A percentile compares a stretch with the other conserved stretches of the same genome.
Evolutionary conservation across 306 rosid species (phyloP).

Genomic region (Crataegus laevigata): DNA sequence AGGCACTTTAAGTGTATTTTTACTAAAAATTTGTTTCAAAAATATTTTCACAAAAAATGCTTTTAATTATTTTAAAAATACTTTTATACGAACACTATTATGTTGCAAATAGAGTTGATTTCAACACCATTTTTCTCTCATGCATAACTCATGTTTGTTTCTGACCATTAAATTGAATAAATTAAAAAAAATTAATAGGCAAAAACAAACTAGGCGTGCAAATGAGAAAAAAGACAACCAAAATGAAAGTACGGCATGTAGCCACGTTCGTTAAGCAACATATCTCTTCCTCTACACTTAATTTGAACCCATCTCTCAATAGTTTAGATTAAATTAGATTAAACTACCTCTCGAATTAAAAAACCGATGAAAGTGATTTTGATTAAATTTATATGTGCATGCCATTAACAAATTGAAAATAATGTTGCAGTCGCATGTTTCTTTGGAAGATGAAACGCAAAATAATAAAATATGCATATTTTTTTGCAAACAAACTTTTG

Average conservation of each 20-base stretch:
- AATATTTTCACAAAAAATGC: too few species aligned
- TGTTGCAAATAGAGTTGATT: too few species aligned
- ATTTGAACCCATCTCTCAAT: too few species aligned
- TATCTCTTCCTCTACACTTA: not conserved
- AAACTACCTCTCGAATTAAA: too few species aligned
- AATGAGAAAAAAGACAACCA: not conserved
- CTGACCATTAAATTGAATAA: not conserved
- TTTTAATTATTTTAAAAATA: too few species aligned
- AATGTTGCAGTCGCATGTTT: not conserved
- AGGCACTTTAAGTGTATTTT: too few species aligned
- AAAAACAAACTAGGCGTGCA: not conserved
- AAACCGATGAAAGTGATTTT: not conserved
- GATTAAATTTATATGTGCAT: not conserved
- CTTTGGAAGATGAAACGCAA: not conserved
- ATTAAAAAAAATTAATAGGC: not conserved
- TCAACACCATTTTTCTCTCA: not conserved
- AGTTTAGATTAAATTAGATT: too few species aligned
- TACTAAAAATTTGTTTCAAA: too few species aligned
- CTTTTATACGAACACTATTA: too few species aligned
- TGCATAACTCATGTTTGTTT: not conserved
- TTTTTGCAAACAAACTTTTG: not conserved
- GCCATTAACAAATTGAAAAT: not conserved
- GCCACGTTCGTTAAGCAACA: too few species aligned
- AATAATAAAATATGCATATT: not conserved
- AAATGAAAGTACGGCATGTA: not conserved